These are phyloP conservation scores for Blastocystis hominis DNA, from an alignment of 352 stramenopile genomes.

Conservation along the genomic window DNA sequence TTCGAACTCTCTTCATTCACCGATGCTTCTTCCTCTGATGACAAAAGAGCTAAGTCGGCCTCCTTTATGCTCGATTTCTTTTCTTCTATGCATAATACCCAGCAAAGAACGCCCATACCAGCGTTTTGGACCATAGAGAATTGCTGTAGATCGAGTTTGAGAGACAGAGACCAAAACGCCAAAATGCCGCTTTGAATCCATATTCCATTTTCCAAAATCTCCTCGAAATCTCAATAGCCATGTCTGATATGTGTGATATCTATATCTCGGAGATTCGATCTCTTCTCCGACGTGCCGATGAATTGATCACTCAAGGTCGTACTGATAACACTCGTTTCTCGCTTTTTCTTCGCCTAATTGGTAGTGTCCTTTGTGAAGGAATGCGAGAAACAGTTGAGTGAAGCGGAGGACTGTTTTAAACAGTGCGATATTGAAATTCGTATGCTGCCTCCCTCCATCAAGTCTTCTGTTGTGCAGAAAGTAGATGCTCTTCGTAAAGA, in stretches of 20 bases:
- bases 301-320: constrained; percentile 38
- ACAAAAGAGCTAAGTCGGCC: not conserved
- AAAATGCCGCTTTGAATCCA: constrained; percentile 3
- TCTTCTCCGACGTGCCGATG: constrained; percentile 26
- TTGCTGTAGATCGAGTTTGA: not conserved
- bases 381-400: constrained; percentile 32
- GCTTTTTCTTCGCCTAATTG: not conserved
- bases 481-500: constrained; percentile 43
- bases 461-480: constrained; percentile 19
- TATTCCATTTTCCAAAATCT: constrained; percentile 2
- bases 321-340: constrained; percentile 23
- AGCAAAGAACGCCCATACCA: not conserved
- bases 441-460: constrained; percentile 42
- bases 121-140: not conserved
- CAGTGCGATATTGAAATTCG: constrained; percentile 54
- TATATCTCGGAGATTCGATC: constrained; percentile 56
- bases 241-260: constrained; percentile 56
- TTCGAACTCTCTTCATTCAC: not conserved
- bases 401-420: constrained; percentile 54
- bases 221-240: not conserved
- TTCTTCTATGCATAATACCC: not conserved
- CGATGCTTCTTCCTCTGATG: not conserved
- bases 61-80: not conserved
- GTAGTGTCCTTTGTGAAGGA: constrained; percentile 52
- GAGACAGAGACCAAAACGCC: not conserved